Evolutionary conservation across 768 basidiomycete species (phyloP), one percentile per base, ranked within the genome.

Genomic region (Hypholoma sublateritium): DNA sequence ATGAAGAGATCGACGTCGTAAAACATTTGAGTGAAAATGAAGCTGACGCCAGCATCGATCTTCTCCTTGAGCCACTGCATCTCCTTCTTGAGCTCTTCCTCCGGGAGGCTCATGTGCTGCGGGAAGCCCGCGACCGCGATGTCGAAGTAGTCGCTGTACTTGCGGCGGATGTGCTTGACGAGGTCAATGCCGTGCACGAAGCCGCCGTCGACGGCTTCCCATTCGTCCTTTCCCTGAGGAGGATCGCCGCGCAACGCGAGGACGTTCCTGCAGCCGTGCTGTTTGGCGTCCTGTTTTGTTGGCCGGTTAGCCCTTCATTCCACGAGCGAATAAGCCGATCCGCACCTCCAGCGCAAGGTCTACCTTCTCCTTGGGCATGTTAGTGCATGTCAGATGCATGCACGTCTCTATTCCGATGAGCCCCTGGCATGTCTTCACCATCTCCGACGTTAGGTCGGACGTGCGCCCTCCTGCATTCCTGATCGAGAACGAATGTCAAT

Each of bases 21-120:
- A 77, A 98, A 98, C 93, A 98, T 94, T 72, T 98, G 95, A 0
- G 95, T 97, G 78, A 98, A 97, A 72, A 98, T 97, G 75, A 96
- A 92, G 69, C 86, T 81, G 59, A 88, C 91, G 37, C 95, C 95
- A 9, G 86, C 90, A 61, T 96, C 94, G 57, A 95, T 75, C 73
- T 98, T 98, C 61, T 91, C 87, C 74, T 96, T 96, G 60, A 97
- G 79, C 71, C 82, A 95, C 57, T 80, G 72, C 74, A 97, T 87
- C 72, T 98, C 95, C 52, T 82, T 82, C 25, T 81, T 84, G 41
- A 82, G 82, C 64, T 94, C 88, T 46, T 87, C 89, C 0, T 83
- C 81, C 1, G 91, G 86, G 21, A 93, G 81, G 16, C 79, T 71
- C 63, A 88, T 84, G 58, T 87, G 80, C 67, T 96, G 91, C 16